These are phyloP conservation scores for Diaporthe longicolla DNA, from an alignment of 2,329 filamentous ascomycete species.

Conservation along the genomic window DNA sequence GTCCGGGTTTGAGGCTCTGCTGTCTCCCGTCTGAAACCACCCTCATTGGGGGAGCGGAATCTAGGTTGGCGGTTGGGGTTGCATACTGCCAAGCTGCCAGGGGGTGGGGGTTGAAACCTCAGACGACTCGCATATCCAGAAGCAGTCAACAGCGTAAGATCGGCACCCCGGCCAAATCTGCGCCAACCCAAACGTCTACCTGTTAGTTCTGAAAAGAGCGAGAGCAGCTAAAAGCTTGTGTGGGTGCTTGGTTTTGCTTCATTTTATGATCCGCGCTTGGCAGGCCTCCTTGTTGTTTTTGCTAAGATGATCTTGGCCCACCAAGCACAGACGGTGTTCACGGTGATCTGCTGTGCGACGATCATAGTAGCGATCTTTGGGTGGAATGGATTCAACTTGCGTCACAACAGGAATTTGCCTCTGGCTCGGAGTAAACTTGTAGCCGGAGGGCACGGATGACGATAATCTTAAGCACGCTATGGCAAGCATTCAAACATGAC, in stretches of 20 bases:
- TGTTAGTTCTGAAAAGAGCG: slow-evolving; percentile 29
- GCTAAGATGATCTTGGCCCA: background rate
- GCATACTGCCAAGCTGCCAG: slow-evolving; percentile 34
- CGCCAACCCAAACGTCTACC: slow-evolving; percentile 25
- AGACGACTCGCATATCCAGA: slow-evolving; percentile 11
- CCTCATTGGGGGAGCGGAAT: slow-evolving; percentile 1
- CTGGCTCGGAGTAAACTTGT: background rate
- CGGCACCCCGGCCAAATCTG: slow-evolving; percentile 7
- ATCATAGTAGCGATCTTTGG: slow-evolving; percentile 32
- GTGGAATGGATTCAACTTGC: background rate
- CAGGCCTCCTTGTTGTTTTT: slow-evolving; percentile 15
- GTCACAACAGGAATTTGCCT: background rate
- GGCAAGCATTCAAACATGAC: background rate
- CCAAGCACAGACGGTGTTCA: slow-evolving; percentile 23
- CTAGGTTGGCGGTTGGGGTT: slow-evolving; percentile 5
- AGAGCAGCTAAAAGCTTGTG: slow-evolving; percentile 19
- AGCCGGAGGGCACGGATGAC: background rate
- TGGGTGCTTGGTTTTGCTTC: slow-evolving; percentile 29
- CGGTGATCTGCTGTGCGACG: slow-evolving; percentile 2
- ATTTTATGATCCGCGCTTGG: slow-evolving; percentile 22
- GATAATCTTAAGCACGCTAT: slow-evolving; percentile 15
- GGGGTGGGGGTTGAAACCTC: slow-evolving; percentile 33
- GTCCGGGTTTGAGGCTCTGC: slow-evolving; percentile 32
- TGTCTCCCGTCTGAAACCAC: slow-evolving; percentile 8
- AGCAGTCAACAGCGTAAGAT: slow-evolving; percentile 29